A percentile compares a stretch with the other conserved stretches of the same genome.
Conservation (phyloP, 352 stramenopile species). For the Globisporangium ultimum region DNA sequence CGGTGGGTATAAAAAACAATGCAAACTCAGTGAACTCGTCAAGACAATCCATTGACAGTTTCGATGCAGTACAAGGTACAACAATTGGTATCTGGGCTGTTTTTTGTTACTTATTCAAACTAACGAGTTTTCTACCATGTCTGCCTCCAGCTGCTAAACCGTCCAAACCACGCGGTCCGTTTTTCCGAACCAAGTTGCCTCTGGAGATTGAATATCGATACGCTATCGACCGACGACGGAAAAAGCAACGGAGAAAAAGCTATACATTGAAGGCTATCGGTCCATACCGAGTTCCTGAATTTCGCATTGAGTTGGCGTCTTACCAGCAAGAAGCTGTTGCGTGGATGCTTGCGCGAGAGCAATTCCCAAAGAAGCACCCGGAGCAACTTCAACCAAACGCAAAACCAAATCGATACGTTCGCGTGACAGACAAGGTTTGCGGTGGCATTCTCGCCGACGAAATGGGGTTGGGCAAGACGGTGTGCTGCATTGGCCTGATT, state of each 20-base stretch:
- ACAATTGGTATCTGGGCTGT: no score
- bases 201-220: constrained; percentile 57
- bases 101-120: no score
- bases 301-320: constrained; percentile 52
- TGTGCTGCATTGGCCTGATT: constrained; percentile 83
- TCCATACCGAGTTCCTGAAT: constrained; percentile 43
- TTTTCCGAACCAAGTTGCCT: constrained; percentile 60
- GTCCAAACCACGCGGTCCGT: neutral
- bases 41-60: no score
- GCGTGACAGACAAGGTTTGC: constrained; percentile 34
- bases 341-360: constrained; percentile 86
- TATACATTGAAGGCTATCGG: constrained; percentile 35
- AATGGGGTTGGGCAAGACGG: constrained; percentile 89
- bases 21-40: no score
- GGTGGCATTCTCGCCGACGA: constrained; percentile 87
- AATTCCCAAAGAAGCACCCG: neutral
- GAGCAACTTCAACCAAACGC: constrained; percentile 8
- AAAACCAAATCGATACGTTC: constrained; percentile 24
- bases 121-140: no score
- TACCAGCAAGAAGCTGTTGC: constrained; percentile 86
- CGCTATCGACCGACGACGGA: constrained; percentile 47
- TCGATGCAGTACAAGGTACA: no score
- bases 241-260: constrained; percentile 20
- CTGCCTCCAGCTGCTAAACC: no score
- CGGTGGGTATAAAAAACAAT: no score